These are phyloP conservation scores for Fonsecaea nubica DNA, from an alignment of 2,329 filamentous ascomycete genomes.

Conservation along the genomic window DNA sequence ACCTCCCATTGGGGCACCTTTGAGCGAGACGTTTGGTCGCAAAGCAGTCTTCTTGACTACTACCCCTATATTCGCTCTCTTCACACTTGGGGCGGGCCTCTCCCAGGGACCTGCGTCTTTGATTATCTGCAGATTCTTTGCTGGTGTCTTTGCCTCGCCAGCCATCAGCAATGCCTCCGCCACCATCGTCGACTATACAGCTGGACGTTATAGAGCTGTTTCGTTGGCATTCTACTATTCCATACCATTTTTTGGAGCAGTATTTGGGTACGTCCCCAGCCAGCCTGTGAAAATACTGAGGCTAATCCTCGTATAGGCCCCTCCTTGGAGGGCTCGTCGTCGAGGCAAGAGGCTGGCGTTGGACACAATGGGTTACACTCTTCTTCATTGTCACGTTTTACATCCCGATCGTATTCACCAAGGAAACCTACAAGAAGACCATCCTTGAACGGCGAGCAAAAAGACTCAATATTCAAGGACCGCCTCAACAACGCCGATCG, in stretches of 20 bases:
- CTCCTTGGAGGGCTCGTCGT: conserved; percentile 65
- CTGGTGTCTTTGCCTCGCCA: conserved; percentile 40
- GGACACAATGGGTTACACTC: conserved; percentile 46
- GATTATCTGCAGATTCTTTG: conserved; percentile 41
- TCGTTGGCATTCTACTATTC: conserved; percentile 38
- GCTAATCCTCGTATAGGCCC: conserved; percentile 31
- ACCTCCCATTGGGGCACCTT: conserved; percentile 46
- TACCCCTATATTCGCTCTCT: conserved; percentile 46
- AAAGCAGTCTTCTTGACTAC: conserved; percentile 47
- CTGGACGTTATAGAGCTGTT: conserved; percentile 33
- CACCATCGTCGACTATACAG: conserved; percentile 41
- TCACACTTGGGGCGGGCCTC: conserved; percentile 41
- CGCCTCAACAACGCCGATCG: conserved; percentile 54
- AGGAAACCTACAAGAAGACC: conserved; percentile 44
- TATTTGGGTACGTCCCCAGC: conserved; percentile 30
- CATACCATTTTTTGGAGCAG: conserved; percentile 37
- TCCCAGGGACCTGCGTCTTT: conserved; percentile 35
- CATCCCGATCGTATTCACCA: conserved; percentile 43
- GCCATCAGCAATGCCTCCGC: conserved; percentile 41
- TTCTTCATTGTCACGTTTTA: conserved; percentile 43
- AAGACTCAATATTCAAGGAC: conserved; percentile 20
- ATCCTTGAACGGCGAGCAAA: conserved; percentile 36
- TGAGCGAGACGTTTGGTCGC: conserved; percentile 48
- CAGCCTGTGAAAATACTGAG: neutral
- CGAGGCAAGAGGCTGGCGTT: conserved; percentile 56